A percentile compares a stretch with the other conserved stretches of the same genome.
phyloP scores from a whole-genome alignment of 495 filamentous ascomycete genomes.

The Bombardia bombarda region DNA sequence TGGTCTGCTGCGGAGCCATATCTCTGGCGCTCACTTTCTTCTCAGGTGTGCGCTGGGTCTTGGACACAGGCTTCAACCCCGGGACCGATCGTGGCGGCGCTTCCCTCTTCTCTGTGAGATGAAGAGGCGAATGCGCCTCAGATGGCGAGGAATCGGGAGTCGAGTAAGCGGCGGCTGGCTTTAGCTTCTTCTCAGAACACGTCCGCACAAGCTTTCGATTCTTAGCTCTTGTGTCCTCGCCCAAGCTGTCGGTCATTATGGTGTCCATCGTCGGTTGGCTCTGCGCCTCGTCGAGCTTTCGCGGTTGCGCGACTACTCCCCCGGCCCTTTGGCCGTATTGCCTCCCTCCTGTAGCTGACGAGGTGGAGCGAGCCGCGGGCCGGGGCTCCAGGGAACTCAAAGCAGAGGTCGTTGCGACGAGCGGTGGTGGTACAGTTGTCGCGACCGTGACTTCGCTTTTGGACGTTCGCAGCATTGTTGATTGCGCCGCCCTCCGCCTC shows the following conservation, averaged over 20 bases:
- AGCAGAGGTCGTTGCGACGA: conserved; percentile 6
- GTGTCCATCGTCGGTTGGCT: conserved; percentile 20
- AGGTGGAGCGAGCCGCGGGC: conserved; percentile 2
- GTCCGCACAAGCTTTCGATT: conserved; percentile 19
- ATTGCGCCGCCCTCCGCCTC: conserved; percentile 19
- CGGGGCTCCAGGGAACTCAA: conserved; percentile 13
- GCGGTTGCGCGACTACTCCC: too few species aligned
- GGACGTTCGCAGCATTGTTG: too few species aligned
- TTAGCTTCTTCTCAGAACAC: conserved; percentile 14
- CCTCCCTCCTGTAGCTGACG: conserved; percentile 2
- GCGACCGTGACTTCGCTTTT: too few species aligned
- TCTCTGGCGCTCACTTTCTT: conserved; percentile 18
- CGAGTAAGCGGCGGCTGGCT: conserved; percentile 14
- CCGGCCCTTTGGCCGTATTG: too few species aligned
- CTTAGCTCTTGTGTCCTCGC: conserved; percentile 12
- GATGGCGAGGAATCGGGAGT: conserved; percentile 22
- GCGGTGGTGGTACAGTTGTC: too few species aligned
- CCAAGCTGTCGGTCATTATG: conserved; percentile 1
- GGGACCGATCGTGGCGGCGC: conserved; percentile 9
- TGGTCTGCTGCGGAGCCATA: conserved; percentile 1
- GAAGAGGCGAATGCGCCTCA: conserved; percentile 5
- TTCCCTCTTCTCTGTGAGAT: conserved; percentile 1
- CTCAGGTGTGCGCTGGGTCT: conserved; percentile 13
- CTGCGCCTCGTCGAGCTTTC: conserved; percentile 8
- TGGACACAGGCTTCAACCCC: conserved; percentile 2